Conservation (phyloP, 192 early-diverging fungal species). For the Gaertneriomyces sp. region DNA sequence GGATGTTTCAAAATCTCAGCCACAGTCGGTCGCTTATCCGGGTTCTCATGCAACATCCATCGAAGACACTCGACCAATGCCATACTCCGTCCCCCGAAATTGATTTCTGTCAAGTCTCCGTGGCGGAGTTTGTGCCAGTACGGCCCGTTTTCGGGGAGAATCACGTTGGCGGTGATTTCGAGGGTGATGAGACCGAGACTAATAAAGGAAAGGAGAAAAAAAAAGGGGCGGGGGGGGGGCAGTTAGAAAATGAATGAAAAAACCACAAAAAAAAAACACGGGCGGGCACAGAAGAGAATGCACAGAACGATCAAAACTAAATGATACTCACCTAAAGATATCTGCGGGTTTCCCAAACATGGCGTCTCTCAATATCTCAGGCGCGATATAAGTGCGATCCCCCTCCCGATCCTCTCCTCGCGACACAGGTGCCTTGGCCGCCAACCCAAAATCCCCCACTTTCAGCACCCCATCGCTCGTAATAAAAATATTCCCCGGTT, state of each 20-base stretch:
- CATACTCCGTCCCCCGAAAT: constrained; percentile 45
- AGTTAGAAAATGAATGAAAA: too few relatives aligned
- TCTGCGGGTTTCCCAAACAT: constrained; percentile 76
- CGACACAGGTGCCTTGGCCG: constrained; percentile 55
- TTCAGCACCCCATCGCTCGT: constrained; percentile 62
- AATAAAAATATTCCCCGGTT: constrained; percentile 84
- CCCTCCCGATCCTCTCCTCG: constrained; percentile 70
- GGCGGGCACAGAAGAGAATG: background rate
- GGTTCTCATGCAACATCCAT: constrained; percentile 63
- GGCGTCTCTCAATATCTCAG: constrained; percentile 68
- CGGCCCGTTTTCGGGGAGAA: constrained; percentile 83
- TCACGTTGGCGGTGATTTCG: constrained; percentile 80
- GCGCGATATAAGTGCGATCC: constrained; percentile 89
- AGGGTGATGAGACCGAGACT: constrained; percentile 88
- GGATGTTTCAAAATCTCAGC: constrained; percentile 53
- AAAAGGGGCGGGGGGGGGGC: too few relatives aligned
- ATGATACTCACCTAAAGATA: constrained; percentile 82
- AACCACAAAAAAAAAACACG: background rate
- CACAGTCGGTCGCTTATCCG: constrained; percentile 52
- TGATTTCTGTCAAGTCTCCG: constrained; percentile 66
- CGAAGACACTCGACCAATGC: constrained; percentile 61
- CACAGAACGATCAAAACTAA: background rate
- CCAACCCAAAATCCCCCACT: constrained; percentile 90
- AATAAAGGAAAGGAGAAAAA: too few relatives aligned
- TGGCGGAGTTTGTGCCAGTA: constrained; percentile 82